phyloP scores from a whole-genome alignment of 306 rosid genomes.

The Pyrus pyrifolia region DNA sequence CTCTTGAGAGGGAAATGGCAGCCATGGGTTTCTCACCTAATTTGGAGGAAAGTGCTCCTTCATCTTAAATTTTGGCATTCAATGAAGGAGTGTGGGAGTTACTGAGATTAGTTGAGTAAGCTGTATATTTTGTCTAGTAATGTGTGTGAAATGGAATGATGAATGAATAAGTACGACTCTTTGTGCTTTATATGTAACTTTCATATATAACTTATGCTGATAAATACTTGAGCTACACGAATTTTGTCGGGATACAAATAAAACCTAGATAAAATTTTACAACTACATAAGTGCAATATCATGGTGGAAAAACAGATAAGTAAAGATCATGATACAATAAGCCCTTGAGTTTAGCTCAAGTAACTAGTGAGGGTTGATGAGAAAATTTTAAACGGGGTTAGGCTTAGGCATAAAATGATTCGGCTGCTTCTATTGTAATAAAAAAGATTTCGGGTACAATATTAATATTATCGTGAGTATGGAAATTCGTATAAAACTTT shows the following conservation, averaged over 20 bases:
- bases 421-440: not conserved
- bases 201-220: not conserved
- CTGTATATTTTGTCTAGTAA: not conserved
- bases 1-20: not conserved
- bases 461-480: not conserved
- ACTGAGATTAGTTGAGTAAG: constrained; percentile 27
- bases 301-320: not conserved
- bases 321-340: not conserved
- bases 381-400: not conserved
- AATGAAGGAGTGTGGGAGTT: constrained; percentile 10
- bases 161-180: not conserved
- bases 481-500: not conserved
- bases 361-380: too few relatives aligned
- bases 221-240: not conserved
- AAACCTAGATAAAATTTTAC: too few relatives aligned
- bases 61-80: constrained; percentile 24
- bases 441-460: not conserved
- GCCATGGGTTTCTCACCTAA: constrained; percentile 18
- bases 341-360: not conserved
- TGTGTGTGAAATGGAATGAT: not conserved
- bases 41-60: constrained; percentile 11
- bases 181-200: not conserved
- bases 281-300: not conserved
- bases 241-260: too few relatives aligned
- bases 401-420: not conserved